Evolutionary conservation across 2,329 filamentous ascomycete genomes (phyloP).

Genomic region (Canariomyces notabilis): DNA sequence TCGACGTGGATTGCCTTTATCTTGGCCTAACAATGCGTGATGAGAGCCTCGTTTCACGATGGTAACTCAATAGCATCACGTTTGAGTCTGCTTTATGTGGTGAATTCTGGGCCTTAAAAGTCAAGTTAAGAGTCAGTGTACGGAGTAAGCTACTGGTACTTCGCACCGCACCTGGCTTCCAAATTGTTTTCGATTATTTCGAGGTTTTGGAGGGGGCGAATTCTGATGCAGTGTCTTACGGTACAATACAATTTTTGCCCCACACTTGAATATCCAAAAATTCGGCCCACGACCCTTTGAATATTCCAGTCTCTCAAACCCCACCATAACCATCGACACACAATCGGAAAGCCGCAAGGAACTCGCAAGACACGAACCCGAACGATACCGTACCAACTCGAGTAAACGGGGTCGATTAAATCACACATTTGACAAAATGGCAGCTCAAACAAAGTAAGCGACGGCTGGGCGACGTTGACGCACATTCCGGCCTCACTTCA

Average conservation of each 20-base stretch:
- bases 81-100: too few species aligned
- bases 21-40: too few species aligned
- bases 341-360: conserved; percentile 6
- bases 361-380: not conserved
- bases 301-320: conserved; percentile 12
- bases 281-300: conserved; percentile 14
- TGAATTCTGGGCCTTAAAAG: too few species aligned
- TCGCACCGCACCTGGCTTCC: too few species aligned
- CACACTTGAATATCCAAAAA: conserved; percentile 26
- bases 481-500: not conserved
- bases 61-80: too few species aligned
- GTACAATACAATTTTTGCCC: conserved; percentile 21
- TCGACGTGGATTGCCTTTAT: too few species aligned
- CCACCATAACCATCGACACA: conserved; percentile 18
- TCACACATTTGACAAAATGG: conserved; percentile 20
- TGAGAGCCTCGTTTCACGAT: too few species aligned
- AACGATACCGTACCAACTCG: not conserved
- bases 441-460: conserved; percentile 24
- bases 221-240: not conserved
- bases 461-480: not conserved
- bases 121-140: too few species aligned
- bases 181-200: too few species aligned
- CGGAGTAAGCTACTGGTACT: too few species aligned
- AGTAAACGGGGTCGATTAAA: not conserved
- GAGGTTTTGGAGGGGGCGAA: not conserved